phyloP scores from a whole-genome alignment of 2,329 filamentous ascomycete genomes.

The Neopestalotiopsis rosae region DNA sequence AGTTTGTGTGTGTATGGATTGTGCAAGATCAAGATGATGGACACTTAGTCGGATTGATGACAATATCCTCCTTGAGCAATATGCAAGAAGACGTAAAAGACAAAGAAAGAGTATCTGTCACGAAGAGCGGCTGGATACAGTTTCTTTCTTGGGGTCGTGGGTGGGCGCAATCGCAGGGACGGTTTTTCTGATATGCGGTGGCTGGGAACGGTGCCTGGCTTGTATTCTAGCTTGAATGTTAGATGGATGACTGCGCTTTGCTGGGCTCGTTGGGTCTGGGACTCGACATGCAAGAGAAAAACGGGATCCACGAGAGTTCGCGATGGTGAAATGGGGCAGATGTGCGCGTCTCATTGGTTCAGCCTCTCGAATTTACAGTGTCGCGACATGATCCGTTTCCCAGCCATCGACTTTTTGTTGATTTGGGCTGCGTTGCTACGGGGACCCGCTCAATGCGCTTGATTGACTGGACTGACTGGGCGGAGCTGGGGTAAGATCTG shows the following conservation, averaged over 20 bases:
- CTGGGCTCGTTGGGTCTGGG: neutral
- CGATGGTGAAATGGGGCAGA: neutral
- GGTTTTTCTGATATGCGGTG: neutral
- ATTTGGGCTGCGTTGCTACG: slow-evolving; percentile 14
- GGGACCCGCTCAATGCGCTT: slow-evolving; percentile 2
- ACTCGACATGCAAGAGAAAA: slow-evolving; percentile 6
- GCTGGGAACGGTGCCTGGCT: neutral
- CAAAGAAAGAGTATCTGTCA: neutral
- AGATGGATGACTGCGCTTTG: neutral
- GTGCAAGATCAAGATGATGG: neutral
- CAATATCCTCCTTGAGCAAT: slow-evolving; percentile 1
- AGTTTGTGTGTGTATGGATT: slow-evolving; percentile 10
- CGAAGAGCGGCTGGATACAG: neutral
- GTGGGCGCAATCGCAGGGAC: neutral
- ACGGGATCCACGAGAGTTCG: neutral
- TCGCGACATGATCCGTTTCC: slow-evolving; percentile 16
- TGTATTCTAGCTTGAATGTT: neutral
- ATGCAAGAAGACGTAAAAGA: neutral
- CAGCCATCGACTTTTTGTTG: slow-evolving; percentile 20
- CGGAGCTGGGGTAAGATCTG: slow-evolving; percentile 9
- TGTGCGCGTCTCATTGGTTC: slow-evolving; percentile 16
- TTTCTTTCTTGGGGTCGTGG: neutral
- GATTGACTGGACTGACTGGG: neutral
- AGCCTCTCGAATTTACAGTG: slow-evolving; percentile 15
- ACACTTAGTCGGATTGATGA: slow-evolving; percentile 15